A percentile compares a stretch with the other conserved stretches of the same genome.
These are phyloP conservation scores for Xylariaceae sp. DNA, from an alignment of 2,329 filamentous ascomycete species.

Conservation along the genomic window DNA sequence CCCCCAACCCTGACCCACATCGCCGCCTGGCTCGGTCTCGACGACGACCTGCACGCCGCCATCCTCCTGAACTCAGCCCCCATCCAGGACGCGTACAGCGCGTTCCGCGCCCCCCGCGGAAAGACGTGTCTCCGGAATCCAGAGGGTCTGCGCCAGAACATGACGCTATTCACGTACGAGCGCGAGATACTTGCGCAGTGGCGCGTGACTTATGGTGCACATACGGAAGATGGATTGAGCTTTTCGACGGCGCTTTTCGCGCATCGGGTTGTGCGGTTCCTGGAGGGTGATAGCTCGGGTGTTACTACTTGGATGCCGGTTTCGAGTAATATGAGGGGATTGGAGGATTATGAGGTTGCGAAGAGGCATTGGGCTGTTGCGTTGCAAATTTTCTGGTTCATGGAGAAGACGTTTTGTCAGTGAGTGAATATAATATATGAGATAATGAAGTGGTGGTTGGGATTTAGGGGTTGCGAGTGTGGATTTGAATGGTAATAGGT, in stretches of 20 bases:
- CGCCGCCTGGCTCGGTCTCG: not conserved
- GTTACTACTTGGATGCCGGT: constrained; percentile 1
- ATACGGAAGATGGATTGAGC: not conserved
- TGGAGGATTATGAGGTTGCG: not conserved
- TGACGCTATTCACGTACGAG: constrained; percentile 7
- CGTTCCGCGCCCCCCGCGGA: not conserved
- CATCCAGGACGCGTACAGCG: not conserved
- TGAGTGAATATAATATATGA: not conserved
- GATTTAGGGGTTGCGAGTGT: not conserved
- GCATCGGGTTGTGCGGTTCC: constrained; percentile 3
- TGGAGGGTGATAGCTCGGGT: not conserved
- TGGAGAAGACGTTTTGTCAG: constrained; percentile 6
- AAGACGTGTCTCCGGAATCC: not conserved
- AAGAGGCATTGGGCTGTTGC: constrained; percentile 2
- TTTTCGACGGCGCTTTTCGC: constrained; percentile 11
- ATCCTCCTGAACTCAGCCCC: not conserved
- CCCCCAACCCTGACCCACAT: not conserved
- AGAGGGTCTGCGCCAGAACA: not conserved
- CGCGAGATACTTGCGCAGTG: constrained; percentile 2
- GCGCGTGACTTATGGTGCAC: not conserved
- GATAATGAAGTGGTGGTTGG: not conserved
- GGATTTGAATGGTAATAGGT: too few relatives aligned
- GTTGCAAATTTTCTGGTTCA: constrained; percentile 13
- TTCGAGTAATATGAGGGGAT: not conserved
- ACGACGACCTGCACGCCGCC: not conserved